Evolutionary conservation across 805 yeast genomes (phyloP).

Genomic region (Kazachstania psychrophila): DNA sequence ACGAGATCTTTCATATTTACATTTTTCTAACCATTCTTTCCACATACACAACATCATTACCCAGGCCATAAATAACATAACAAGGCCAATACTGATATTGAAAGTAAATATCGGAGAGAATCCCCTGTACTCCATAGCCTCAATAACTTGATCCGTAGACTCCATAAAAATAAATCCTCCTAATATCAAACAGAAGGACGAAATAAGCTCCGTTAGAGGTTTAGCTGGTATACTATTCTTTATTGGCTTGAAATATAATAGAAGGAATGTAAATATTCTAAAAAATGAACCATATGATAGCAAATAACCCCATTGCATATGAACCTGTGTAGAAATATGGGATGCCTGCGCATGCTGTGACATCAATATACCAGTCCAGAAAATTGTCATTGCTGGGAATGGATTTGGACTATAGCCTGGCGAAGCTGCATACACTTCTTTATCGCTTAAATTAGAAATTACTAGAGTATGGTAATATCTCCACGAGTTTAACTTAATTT

Average conservation of each 20-base stretch:
- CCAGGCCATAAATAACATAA: slow-evolving; percentile 82
- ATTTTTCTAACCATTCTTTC: slow-evolving; percentile 36
- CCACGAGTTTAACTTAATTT: slow-evolving; percentile 56
- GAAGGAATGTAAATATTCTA: slow-evolving; percentile 53
- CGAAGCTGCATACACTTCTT: slow-evolving; percentile 30
- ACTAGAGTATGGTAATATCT: slow-evolving; percentile 37
- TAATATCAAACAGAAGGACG: slow-evolving; percentile 66
- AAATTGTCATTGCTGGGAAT: slow-evolving; percentile 85
- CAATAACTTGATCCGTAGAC: slow-evolving; percentile 77
- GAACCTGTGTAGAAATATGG: slow-evolving; percentile 64
- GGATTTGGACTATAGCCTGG: slow-evolving; percentile 90
- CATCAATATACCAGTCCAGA: slow-evolving; percentile 95
- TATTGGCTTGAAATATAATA: slow-evolving; percentile 40
- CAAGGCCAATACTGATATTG: slow-evolving; percentile 73
- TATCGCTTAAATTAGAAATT: slow-evolving; percentile 13
- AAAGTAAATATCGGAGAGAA: slow-evolving; percentile 83
- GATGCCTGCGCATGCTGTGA: slow-evolving; percentile 89
- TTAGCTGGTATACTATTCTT: slow-evolving; percentile 41
- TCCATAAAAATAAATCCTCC: slow-evolving; percentile 94
- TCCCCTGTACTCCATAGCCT: slow-evolving; percentile 74
- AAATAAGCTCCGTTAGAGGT: slow-evolving; percentile 81
- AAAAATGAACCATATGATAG: slow-evolving; percentile 75
- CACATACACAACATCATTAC: slow-evolving; percentile 59
- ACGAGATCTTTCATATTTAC: neutral
- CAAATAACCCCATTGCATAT: slow-evolving; percentile 86